These are phyloP conservation scores for Paragyromitra xinjiangensis DNA, from an alignment of 495 filamentous ascomycete genomes.

Conservation along the genomic window DNA sequence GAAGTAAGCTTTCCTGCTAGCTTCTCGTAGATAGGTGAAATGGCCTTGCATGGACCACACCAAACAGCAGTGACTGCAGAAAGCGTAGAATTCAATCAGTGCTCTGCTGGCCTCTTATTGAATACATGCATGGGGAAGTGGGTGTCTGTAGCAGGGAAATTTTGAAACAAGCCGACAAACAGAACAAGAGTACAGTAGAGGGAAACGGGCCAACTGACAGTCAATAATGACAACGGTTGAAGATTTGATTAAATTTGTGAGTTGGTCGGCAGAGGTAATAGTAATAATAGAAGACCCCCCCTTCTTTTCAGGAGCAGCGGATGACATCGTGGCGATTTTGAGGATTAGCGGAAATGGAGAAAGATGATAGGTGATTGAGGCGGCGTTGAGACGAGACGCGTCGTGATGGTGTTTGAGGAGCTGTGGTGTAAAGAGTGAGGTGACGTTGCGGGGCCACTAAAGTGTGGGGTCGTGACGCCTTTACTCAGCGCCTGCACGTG, in stretches of 20 bases:
- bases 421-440: constrained; percentile 39
- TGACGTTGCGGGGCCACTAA: constrained; percentile 51
- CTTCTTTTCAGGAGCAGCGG: constrained; percentile 65
- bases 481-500: constrained; percentile 36
- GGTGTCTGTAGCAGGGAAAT: constrained; percentile 52
- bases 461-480: constrained; percentile 48
- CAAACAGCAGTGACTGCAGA: constrained; percentile 82
- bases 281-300: constrained; percentile 62
- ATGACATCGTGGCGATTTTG: constrained; percentile 40
- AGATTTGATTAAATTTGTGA: constrained; percentile 71
- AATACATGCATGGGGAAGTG: constrained; percentile 25
- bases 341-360: neutral
- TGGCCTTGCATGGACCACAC: constrained; percentile 84
- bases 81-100: constrained; percentile 11
- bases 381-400: constrained; percentile 41
- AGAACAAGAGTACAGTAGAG: constrained; percentile 23
- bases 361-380: constrained; percentile 31
- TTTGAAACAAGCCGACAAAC: constrained; percentile 29
- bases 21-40: constrained; percentile 84
- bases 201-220: constrained; percentile 69
- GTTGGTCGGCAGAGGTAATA: constrained; percentile 76
- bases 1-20: constrained; percentile 76
- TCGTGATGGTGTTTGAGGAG: constrained; percentile 35
- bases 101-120: constrained; percentile 43
- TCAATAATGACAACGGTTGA: constrained; percentile 81